Evolutionary conservation across 805 yeast species (phyloP).

Genomic region (Kuraishia borneana): DNA sequence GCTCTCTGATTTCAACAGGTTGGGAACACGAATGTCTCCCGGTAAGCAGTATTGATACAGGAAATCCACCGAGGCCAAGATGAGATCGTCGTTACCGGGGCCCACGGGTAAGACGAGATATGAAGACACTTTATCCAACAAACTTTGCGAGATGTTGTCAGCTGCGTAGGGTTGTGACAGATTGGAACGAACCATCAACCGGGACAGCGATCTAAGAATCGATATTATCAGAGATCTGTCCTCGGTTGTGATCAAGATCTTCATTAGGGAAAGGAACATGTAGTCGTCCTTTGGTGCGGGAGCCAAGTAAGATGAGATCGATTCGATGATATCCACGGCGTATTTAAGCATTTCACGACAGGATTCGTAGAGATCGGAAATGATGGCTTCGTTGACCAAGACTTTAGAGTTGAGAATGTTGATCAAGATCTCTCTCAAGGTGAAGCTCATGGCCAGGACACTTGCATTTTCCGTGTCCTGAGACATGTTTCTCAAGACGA

Average conservation of each 20-base stretch:
- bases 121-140: constrained; percentile 45
- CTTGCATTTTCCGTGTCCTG: constrained; percentile 82
- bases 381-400: constrained; percentile 14
- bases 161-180: constrained; percentile 39
- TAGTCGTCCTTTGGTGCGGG: constrained; percentile 66
- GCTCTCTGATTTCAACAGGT: constrained; percentile 32
- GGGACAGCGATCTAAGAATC: constrained; percentile 64
- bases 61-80: constrained; percentile 68
- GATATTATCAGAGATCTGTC: constrained; percentile 67
- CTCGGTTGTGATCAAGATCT: constrained; percentile 34
- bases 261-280: constrained; percentile 44
- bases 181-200: constrained; percentile 57
- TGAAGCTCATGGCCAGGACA: constrained; percentile 44
- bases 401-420: constrained; percentile 24
- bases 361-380: constrained; percentile 17
- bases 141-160: constrained; percentile 30
- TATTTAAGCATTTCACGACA: constrained; percentile 54
- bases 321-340: constrained; percentile 71
- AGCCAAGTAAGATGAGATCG: constrained; percentile 70
- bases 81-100: constrained; percentile 51
- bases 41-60: constrained; percentile 70
- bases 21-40: constrained; percentile 42
- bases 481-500: constrained; percentile 69
- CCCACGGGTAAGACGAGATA: constrained; percentile 40
- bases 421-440: constrained; percentile 23